Evolutionary conservation across 225 moss, liverwort and hornwort species (phyloP).

Genomic region (Sphagnum tenellum): DNA sequence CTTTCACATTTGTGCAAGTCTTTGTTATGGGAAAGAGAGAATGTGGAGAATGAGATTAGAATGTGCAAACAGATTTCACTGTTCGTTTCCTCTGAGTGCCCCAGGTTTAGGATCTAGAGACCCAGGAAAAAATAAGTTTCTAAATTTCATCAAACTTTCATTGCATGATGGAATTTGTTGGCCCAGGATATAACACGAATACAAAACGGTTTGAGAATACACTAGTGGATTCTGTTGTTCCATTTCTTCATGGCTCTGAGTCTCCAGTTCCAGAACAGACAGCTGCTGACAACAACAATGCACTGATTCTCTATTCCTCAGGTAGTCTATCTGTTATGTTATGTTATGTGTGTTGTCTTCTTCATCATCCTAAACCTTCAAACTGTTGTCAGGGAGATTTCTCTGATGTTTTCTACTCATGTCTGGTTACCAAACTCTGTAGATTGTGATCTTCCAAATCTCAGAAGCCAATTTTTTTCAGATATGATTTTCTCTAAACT

Average conservation of each 20-base stretch:
- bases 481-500: too few species aligned
- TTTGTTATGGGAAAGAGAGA: background rate
- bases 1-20: background rate
- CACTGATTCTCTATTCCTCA: background rate
- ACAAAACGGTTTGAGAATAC: conserved; percentile 4
- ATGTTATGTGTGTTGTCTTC: background rate
- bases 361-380: background rate
- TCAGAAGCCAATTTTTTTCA: conserved; percentile 9
- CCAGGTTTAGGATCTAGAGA: too few species aligned
- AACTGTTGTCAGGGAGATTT: background rate
- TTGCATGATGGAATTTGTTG: background rate
- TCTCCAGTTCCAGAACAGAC: too few species aligned
- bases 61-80: background rate
- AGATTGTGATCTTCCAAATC: conserved; percentile 2
- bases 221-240: background rate
- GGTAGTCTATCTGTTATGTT: background rate
- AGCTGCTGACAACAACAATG: background rate
- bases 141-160: background rate
- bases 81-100: background rate
- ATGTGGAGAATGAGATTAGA: too few species aligned
- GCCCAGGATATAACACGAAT: conserved; percentile 5
- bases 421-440: background rate
- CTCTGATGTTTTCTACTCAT: background rate
- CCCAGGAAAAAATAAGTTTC: background rate
- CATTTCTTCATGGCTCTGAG: background rate